These are phyloP conservation scores for Euphorbia tirucalli DNA, from an alignment of 345 rosid species.

Conservation along the genomic window DNA sequence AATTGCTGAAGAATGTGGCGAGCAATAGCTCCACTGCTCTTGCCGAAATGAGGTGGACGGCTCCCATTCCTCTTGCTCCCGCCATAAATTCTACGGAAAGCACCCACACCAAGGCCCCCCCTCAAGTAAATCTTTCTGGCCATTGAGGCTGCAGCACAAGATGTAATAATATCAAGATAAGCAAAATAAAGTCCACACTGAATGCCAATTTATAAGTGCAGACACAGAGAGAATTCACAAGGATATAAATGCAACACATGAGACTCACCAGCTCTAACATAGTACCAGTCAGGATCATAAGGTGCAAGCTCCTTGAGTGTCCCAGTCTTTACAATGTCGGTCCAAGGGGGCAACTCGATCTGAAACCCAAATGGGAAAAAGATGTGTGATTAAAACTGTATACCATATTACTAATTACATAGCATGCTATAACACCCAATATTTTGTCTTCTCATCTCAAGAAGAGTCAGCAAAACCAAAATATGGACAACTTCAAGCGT, in stretches of 20 bases:
- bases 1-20: slow-evolving; percentile 82
- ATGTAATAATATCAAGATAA: neutral
- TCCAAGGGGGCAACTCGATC: slow-evolving; percentile 93
- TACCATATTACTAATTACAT: no score
- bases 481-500: neutral
- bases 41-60: slow-evolving; percentile 83
- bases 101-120: slow-evolving; percentile 93
- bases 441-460: neutral
- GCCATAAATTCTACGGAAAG: slow-evolving; percentile 75
- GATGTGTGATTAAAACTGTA: neutral
- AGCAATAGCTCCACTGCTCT: slow-evolving; percentile 79
- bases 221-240: neutral
- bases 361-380: slow-evolving; percentile 3
- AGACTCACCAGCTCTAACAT: slow-evolving; percentile 54
- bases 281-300: slow-evolving; percentile 92
- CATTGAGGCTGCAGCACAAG: slow-evolving; percentile 64
- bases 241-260: neutral
- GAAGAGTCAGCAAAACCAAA: neutral
- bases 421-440: neutral
- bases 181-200: neutral
- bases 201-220: neutral
- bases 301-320: slow-evolving; percentile 85
- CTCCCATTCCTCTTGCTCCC: slow-evolving; percentile 87
- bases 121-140: slow-evolving; percentile 86
- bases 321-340: slow-evolving; percentile 84